Conservation (phyloP, 2,329 filamentous ascomycete genomes). For the Elsinoe arachidis region DNA sequence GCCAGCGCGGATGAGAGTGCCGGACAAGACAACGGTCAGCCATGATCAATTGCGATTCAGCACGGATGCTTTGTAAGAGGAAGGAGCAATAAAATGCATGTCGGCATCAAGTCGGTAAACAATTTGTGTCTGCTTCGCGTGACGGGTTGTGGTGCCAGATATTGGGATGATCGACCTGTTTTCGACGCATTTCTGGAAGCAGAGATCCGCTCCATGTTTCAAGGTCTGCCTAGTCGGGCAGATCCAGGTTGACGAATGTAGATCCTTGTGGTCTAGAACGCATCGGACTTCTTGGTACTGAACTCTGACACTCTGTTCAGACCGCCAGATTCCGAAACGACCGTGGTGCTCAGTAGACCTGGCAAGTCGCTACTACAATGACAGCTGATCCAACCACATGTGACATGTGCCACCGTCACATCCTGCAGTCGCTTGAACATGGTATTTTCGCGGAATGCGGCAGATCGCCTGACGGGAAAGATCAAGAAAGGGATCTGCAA, state of each 20-base stretch:
- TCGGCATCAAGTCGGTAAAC: neutral
- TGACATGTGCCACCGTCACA: neutral
- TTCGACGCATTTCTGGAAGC: neutral
- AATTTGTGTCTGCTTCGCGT: neutral
- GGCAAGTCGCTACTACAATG: neutral
- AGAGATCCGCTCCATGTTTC: slow-evolving; percentile 4
- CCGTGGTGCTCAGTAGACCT: neutral
- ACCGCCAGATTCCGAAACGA: neutral
- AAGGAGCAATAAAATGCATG: neutral
- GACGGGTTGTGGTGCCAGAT: neutral
- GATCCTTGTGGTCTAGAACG: slow-evolving; percentile 7
- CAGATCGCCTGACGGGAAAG: slow-evolving; percentile 3
- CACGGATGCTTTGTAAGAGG: neutral
- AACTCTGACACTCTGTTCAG: neutral
- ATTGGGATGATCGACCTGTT: neutral
- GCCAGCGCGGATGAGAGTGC: neutral
- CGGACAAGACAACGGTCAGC: neutral
- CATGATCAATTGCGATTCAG: neutral
- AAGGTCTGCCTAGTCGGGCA: neutral
- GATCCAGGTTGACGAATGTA: neutral
- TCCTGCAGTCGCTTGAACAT: neutral
- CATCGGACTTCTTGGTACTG: neutral
- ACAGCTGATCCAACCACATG: neutral
- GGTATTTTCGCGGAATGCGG: neutral
- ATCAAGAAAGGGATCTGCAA: slow-evolving; percentile 2